Base-by-base conservation (phyloP, 352 stramenopile species). In the Phytophthora macrochlamydospora region DNA sequence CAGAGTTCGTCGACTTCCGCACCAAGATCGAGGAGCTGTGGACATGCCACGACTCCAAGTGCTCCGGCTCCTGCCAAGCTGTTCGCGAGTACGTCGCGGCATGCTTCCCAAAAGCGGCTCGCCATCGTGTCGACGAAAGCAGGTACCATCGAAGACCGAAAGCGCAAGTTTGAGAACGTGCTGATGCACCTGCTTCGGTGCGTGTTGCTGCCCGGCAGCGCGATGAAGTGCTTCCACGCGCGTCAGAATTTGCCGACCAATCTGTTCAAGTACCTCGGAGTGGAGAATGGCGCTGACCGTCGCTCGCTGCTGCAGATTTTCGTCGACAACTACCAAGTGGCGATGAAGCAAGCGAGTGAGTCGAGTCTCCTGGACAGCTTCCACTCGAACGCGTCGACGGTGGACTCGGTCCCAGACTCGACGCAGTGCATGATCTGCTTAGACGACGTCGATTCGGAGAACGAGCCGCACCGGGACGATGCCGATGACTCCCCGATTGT, bases 271-370 rank as follows among this genome's bases (percentile, higher is more conserved):
- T 90, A 90, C 42, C 70, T 92, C 1, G 73, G 77, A 18, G 83
- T 92, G n/a, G 43, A 76, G 42, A 65, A 85, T 38, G 69, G 70
- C 13, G 63, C 61, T 29, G 79, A 90, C 49, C 76, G 71, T 38
- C 81, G 83, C 12, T 90, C 83, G 50, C 69, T 92, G 51, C 69
- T 92, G 12, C 81, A 92, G 64, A 78, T 90, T 40, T 90, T 85
- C 59, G 71, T 92, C 32, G 83, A 90, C 67, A 87, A 87, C 61
- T 79, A 76, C 66, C 58, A 83, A 37, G 13, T 35, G 8, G 38
- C 51, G 7, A 45, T 76, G 37, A 76, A 75, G 32, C 59, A 56
- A 12, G 56, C 38, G 29, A 57, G 35, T 8, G 59, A 56, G 30
- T 56, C 62, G 1, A 71, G 59, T 42, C 57, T 78, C 35, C 56